These are phyloP conservation scores for Kwoniella botswanensis DNA, from an alignment of 768 basidiomycete species.

Conservation along the genomic window DNA sequence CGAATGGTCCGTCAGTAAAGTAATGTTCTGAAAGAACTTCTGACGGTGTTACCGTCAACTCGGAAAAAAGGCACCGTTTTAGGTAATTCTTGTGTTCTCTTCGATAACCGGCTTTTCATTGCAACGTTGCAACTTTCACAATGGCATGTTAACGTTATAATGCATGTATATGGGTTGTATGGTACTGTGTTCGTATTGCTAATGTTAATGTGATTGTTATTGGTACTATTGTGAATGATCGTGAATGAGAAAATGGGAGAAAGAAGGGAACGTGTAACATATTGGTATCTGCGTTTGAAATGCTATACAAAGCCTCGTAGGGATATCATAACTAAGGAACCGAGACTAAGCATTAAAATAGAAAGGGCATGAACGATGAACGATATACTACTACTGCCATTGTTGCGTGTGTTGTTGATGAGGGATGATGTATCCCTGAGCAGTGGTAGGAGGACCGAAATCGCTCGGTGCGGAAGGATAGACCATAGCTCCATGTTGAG, in stretches of 20 bases:
- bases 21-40: constrained; percentile 1
- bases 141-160: background rate
- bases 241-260: background rate
- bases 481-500: constrained; percentile 1
- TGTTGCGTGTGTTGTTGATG: constrained; percentile 10
- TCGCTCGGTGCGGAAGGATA: constrained; percentile 9
- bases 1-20: constrained; percentile 1
- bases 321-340: background rate
- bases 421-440: constrained; percentile 14
- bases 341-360: background rate
- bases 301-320: background rate
- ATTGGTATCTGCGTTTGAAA: background rate
- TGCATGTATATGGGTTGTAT: background rate
- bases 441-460: constrained; percentile 18
- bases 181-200: background rate
- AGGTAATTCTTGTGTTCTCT: background rate
- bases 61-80: constrained; percentile 11
- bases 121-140: background rate
- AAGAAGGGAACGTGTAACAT: background rate
- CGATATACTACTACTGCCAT: background rate
- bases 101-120: background rate
- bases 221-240: background rate
- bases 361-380: no score
- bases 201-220: background rate
- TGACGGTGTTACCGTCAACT: constrained; percentile 3